These are phyloP conservation scores for Colletotrichum sidae DNA, from an alignment of 2,329 filamentous ascomycete genomes.

Conservation along the genomic window DNA sequence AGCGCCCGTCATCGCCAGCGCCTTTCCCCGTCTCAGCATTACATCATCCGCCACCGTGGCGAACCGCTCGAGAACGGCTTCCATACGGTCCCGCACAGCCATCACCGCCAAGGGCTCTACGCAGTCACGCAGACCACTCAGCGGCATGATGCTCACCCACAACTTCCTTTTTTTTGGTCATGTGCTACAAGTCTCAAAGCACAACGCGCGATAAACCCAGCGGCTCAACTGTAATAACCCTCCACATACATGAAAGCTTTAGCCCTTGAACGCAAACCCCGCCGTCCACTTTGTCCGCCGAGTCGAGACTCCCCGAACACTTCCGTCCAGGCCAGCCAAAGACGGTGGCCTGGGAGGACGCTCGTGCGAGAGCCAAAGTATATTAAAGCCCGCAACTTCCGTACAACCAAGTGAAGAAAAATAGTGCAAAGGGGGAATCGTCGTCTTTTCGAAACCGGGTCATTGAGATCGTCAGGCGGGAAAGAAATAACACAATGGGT, in stretches of 20 bases:
- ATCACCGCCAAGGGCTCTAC: slow-evolving; percentile 8
- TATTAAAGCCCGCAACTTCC: slow-evolving; percentile 26
- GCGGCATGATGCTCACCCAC: slow-evolving; percentile 25
- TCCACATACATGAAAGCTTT: slow-evolving; percentile 1
- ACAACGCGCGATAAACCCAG: slow-evolving; percentile 13
- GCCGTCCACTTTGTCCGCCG: slow-evolving; percentile 2
- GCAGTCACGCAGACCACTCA: slow-evolving; percentile 21
- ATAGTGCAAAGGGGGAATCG: slow-evolving; percentile 38
- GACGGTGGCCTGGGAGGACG: not conserved
- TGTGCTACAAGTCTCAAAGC: slow-evolving; percentile 33
- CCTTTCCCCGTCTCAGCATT: slow-evolving; percentile 1
- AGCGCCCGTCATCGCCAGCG: not conserved
- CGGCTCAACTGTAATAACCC: slow-evolving; percentile 1
- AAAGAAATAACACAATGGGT: slow-evolving; percentile 37
- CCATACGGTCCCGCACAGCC: not conserved
- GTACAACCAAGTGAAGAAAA: slow-evolving; percentile 37
- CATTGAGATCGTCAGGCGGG: slow-evolving; percentile 33
- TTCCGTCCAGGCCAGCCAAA: slow-evolving; percentile 12
- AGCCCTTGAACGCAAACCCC: slow-evolving; percentile 3
- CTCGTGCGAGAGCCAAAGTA: not conserved
- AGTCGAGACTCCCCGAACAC: slow-evolving; percentile 8
- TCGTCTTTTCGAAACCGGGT: slow-evolving; percentile 38
- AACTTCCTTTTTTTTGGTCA: slow-evolving; percentile 34
- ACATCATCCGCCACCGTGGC: slow-evolving; percentile 3
- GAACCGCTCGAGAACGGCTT: no score